phyloP scores from a whole-genome alignment of 306 rosid genomes.

The Rosa persica region DNA sequence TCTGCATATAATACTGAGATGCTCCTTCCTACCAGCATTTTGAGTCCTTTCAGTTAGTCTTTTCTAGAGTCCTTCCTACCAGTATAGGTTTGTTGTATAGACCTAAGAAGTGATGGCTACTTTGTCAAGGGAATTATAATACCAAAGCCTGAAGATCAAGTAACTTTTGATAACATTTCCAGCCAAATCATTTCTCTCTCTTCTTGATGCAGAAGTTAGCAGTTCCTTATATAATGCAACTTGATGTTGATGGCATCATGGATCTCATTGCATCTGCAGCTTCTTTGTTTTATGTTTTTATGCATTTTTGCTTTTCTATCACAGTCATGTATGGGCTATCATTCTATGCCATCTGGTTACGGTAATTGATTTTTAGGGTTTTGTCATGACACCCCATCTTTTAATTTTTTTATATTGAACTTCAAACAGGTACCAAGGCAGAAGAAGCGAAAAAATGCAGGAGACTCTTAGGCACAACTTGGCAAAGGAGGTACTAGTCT shows the following conservation, averaged over 20 bases:
- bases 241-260: neutral
- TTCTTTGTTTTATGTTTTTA: neutral
- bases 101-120: neutral
- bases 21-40: neutral
- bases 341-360: neutral
- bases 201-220: neutral
- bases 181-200: neutral
- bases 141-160: too few species aligned
- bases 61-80: too few species aligned
- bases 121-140: neutral
- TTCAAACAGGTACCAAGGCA: constrained; percentile 59
- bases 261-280: neutral
- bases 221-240: neutral
- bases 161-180: neutral
- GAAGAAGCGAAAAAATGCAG: constrained; percentile 70
- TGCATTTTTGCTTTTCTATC: neutral
- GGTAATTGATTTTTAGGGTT: neutral
- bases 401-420: neutral
- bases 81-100: too few species aligned
- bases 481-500: constrained; percentile 77
- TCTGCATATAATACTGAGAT: neutral
- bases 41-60: neutral
- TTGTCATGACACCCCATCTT: neutral
- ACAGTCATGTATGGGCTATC: neutral
- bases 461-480: constrained; percentile 55